Percentiles rank a stretch among this genome's conserved stretches.
These are phyloP conservation scores for Babjeviella inositovora DNA, from an alignment of 805 yeast species.

Conservation along the genomic window DNA sequence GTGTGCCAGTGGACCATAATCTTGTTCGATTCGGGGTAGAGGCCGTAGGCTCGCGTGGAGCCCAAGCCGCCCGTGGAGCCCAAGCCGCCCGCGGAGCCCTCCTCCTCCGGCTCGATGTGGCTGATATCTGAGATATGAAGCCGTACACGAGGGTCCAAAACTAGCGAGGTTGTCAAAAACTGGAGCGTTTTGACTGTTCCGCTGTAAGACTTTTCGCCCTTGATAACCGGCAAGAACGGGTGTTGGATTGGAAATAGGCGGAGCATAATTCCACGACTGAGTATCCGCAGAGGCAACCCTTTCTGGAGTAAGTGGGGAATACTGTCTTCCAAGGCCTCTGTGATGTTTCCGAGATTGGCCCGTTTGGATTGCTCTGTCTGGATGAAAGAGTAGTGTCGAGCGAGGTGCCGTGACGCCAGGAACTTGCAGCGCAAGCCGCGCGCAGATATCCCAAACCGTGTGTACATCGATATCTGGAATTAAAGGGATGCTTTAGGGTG, in stretches of 20 bases:
- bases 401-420: too few species aligned
- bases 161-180: conserved; percentile 32
- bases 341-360: too few species aligned
- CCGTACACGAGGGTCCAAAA: conserved; percentile 33
- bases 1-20: conserved; percentile 41
- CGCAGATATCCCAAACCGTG: too few species aligned
- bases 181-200: conserved; percentile 42
- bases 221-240: conserved; percentile 35
- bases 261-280: conserved; percentile 17
- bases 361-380: too few species aligned
- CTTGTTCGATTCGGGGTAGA: conserved; percentile 26
- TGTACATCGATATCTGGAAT: too few species aligned
- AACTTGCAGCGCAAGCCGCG: too few species aligned
- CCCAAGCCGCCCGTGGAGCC: too few species aligned
- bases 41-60: not conserved
- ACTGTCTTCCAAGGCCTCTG: too few species aligned
- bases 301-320: too few species aligned
- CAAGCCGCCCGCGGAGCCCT: too few species aligned
- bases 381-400: too few species aligned
- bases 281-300: conserved; percentile 9
- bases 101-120: conserved; percentile 4
- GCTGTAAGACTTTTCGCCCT: conserved; percentile 38
- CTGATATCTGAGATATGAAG: conserved; percentile 32
- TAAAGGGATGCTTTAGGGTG: too few species aligned
- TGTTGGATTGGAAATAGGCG: conserved; percentile 40